phyloP scores from a whole-genome alignment of 2,329 filamentous ascomycete genomes.

The Penicillium hesseltinei region DNA sequence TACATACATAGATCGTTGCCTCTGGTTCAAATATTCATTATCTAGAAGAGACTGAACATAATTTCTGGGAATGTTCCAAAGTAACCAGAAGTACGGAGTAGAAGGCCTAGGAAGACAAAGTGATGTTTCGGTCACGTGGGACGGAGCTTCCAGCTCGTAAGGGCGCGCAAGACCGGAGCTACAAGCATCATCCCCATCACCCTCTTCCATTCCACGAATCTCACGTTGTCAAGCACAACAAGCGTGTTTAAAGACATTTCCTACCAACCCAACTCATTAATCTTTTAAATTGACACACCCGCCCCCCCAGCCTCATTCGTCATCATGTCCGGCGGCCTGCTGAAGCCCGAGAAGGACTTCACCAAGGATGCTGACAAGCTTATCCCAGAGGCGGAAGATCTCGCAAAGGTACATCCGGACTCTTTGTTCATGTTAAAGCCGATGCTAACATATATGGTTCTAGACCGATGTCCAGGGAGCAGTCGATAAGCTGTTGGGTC shows the following conservation, averaged over 20 bases:
- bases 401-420: conserved; percentile 68
- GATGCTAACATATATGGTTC: conserved; percentile 10
- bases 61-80: background rate
- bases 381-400: conserved; percentile 84
- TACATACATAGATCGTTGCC: background rate
- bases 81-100: background rate
- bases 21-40: background rate
- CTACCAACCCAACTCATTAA: background rate
- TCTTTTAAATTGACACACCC: background rate
- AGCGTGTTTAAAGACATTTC: background rate
- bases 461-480: conserved; percentile 72
- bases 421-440: conserved; percentile 5
- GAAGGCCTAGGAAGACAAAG: background rate
- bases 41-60: background rate
- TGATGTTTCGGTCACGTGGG: conserved; percentile 28
- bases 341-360: conserved; percentile 99
- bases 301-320: conserved; percentile 18
- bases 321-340: conserved; percentile 75
- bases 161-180: conserved; percentile 23
- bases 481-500: conserved; percentile 83
- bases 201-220: conserved; percentile 11
- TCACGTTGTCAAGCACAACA: background rate
- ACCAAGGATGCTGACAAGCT: conserved; percentile 91
- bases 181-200: conserved; percentile 21
- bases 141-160: conserved; percentile 29